phyloP scores from a whole-genome alignment of 2,329 filamentous ascomycete genomes.

The Fusarium gaditjirri region DNA sequence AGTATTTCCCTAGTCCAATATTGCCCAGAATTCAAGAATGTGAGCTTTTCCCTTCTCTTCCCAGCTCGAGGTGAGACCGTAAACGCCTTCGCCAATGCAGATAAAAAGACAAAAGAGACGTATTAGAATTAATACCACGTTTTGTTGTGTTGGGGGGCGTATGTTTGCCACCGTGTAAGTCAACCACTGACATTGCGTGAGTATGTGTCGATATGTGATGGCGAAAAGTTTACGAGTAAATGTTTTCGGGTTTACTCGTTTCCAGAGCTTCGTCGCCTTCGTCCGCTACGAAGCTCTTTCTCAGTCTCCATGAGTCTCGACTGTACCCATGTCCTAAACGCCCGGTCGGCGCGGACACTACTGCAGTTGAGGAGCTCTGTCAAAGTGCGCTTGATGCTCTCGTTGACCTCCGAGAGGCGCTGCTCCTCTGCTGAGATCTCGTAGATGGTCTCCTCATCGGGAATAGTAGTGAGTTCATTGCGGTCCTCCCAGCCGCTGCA shows the following conservation, averaged over 20 bases:
- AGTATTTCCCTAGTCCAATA: neutral
- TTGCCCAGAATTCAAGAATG: conserved; percentile 5
- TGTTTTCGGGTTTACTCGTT: conserved; percentile 36
- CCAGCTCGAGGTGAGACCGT: conserved; percentile 9
- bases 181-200: conserved; percentile 5
- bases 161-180: conserved; percentile 25
- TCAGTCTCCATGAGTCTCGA: conserved; percentile 69
- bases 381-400: conserved; percentile 69
- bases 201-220: conserved; percentile 15
- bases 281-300: conserved; percentile 64
- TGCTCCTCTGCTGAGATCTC: conserved; percentile 64
- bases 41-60: conserved; percentile 17
- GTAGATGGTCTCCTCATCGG: conserved; percentile 59
- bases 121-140: conserved; percentile 37
- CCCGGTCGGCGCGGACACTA: conserved; percentile 60
- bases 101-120: conserved; percentile 5
- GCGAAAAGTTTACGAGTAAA: neutral
- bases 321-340: conserved; percentile 69
- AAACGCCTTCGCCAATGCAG: conserved; percentile 40
- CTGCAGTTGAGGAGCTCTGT: conserved; percentile 72
- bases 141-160: conserved; percentile 2
- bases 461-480: conserved; percentile 53
- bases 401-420: conserved; percentile 66
- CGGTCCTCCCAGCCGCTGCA: conserved; percentile 50
- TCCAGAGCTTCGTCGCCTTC: conserved; percentile 58